Base-by-base conservation (phyloP, 2,329 filamentous ascomycete species). In the Alternaria brassicicola region DNA sequence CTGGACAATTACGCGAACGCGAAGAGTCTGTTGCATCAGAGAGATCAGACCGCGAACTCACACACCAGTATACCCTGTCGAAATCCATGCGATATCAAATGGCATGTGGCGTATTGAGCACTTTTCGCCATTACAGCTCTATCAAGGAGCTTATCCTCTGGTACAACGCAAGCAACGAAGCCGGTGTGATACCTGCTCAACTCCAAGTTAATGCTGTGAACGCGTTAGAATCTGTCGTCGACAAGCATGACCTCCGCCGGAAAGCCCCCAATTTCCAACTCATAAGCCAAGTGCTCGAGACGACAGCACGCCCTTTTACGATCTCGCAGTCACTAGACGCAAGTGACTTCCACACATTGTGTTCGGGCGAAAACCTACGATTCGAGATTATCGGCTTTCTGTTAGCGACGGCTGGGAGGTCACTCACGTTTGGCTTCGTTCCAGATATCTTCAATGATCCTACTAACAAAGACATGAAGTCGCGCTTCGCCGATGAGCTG, bases 311-410 rank as follows among this genome's bases (percentile, higher is more conserved):
- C 19, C 69, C 71, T 4, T 64, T 76, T 1, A 60, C 64, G 12
- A 67, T 76, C 9, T 64, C 67, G 2, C 61, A 67, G 26, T 38
- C 64, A 52, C 48, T 69, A 2, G 66, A 72, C 33, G 74, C 76
- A 1, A 57, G 63, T 13, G 71, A 76, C 9, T 80, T 81, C 42
- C 72, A 78, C 55, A 68, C 67, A 15, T 56, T 78, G 1, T 79
- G 74, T 52, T 79, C 77, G 0, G 78, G 78, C 0, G 63, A 70
- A 13, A 70, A 74, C 17, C 60, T 79, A 33, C 76, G 79, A 1
- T 62, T 80, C 5, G 78, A 81, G 33, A 75, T 74, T 4, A 68
- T 80, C 10, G 78, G 76, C 0, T 67, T 76, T 10, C 57, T 80
- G 5, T 72, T 78, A 35, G 69, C 76, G 25, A 70, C 76, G 5